Percentiles rank a stretch among this genome's conserved stretches.
These are phyloP conservation scores for Fusarium nodosum DNA, from an alignment of 2,329 filamentous ascomycete genomes.

Conservation along the genomic window DNA sequence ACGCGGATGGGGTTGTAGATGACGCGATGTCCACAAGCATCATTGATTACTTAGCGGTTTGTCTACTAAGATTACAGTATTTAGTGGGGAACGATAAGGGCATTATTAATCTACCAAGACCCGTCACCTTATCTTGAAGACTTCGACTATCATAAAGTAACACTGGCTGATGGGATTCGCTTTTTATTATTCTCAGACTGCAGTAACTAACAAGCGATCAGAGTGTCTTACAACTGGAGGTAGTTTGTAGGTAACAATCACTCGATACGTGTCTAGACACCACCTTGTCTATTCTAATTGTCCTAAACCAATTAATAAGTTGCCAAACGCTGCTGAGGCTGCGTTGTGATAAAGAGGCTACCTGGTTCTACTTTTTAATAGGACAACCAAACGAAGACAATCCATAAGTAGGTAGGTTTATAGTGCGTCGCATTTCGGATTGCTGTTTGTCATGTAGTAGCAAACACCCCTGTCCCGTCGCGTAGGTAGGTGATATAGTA, in stretches of 20 bases:
- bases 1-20: not conserved
- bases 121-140: not conserved
- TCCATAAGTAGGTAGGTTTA: not conserved
- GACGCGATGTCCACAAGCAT: conserved; percentile 5
- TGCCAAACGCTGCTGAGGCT: not conserved
- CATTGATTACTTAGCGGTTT: conserved; percentile 20
- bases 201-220: no score
- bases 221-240: no score
- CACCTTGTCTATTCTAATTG: no score
- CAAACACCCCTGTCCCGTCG: no score
- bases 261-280: no score
- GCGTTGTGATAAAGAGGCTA: not conserved
- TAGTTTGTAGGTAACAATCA: no score
- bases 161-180: no score
- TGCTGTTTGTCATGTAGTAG: no score
- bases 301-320: not conserved
- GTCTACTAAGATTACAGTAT: not conserved
- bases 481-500: no score
- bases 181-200: not conserved
- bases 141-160: no score
- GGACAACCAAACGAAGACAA: not conserved
- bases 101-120: conserved; percentile 28
- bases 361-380: accelerated
- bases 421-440: no score
- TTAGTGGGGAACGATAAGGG: conserved; percentile 9